A percentile compares a stretch with the other conserved stretches of the same genome.
Evolutionary conservation across 139 green algal species (phyloP).

Genomic region (Diplosphaera chodatii): DNA sequence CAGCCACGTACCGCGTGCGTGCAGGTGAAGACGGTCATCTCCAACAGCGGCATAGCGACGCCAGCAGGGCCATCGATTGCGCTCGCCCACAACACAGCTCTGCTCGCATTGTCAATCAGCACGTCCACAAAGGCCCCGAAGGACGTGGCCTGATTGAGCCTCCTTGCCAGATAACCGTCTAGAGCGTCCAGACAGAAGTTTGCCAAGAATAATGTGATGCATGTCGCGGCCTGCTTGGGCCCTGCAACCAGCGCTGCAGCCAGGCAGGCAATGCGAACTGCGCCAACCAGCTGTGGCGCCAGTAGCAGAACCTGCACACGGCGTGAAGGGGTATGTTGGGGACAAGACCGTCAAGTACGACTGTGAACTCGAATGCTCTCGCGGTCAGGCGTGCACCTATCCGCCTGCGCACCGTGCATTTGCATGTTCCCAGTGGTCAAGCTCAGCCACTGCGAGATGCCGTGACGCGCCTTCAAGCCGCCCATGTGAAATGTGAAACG

Average conservation of each 20-base stretch:
- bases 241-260: not conserved
- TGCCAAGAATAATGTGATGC: conserved; percentile 1
- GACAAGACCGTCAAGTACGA: too few relatives aligned
- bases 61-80: conserved; percentile 8
- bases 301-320: conserved; percentile 14
- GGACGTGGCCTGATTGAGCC: conserved; percentile 20
- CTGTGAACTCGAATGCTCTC: too few relatives aligned
- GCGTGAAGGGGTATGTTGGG: too few relatives aligned
- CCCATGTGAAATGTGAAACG: too few relatives aligned
- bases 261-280: conserved; percentile 14
- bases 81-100: conserved; percentile 40
- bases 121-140: conserved; percentile 58
- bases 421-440: too few relatives aligned
- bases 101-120: conserved; percentile 28
- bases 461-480: too few relatives aligned
- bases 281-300: conserved; percentile 26
- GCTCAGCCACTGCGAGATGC: too few relatives aligned
- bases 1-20: conserved; percentile 34
- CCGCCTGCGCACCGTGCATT: too few relatives aligned
- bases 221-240: not conserved
- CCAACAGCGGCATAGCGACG: conserved; percentile 21
- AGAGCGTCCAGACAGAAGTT: conserved; percentile 19
- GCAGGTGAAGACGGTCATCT: conserved; percentile 35
- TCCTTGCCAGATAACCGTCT: conserved; percentile 24
- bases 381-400: too few relatives aligned